Evolutionary conservation across 768 basidiomycete genomes (phyloP).

Genomic region (Pleurotus ostreatus): DNA sequence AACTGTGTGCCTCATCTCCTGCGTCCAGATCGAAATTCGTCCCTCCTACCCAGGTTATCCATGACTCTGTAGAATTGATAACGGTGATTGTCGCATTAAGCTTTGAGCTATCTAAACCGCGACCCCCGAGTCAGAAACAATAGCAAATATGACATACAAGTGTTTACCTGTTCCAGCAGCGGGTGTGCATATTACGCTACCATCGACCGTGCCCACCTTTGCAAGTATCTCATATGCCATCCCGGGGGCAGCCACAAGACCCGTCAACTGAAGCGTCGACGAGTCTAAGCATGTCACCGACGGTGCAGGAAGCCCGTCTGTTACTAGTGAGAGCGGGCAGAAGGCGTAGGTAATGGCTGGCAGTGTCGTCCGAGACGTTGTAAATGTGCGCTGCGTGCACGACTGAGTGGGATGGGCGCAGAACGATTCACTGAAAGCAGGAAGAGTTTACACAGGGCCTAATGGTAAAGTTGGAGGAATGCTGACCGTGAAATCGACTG

Average conservation of each 20-base stretch:
- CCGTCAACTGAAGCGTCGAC: slow-evolving; percentile 51
- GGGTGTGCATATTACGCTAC: slow-evolving; percentile 28
- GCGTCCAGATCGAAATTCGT: slow-evolving; percentile 66
- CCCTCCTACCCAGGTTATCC: slow-evolving; percentile 72
- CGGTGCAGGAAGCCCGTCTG: slow-evolving; percentile 43
- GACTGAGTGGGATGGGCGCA: slow-evolving; percentile 64
- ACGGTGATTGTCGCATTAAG: slow-evolving; percentile 41
- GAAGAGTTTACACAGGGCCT: not conserved
- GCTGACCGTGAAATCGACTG: slow-evolving; percentile 45
- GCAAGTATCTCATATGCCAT: slow-evolving; percentile 70
- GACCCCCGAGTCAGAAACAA: too few species aligned
- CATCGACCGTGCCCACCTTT: slow-evolving; percentile 33
- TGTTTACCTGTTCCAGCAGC: not conserved
- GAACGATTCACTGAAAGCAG: slow-evolving; percentile 42
- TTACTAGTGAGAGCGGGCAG: slow-evolving; percentile 35
- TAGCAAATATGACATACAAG: too few species aligned
- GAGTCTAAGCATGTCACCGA: slow-evolving; percentile 56
- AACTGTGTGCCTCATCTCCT: slow-evolving; percentile 50
- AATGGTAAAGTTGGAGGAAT: not conserved
- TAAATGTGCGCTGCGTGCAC: slow-evolving; percentile 49
- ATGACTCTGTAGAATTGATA: slow-evolving; percentile 43
- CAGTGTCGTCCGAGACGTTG: slow-evolving; percentile 20
- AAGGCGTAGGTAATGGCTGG: slow-evolving; percentile 45
- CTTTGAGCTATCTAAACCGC: slow-evolving; percentile 11
- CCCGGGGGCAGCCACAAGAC: slow-evolving; percentile 46